phyloP scores from a whole-genome alignment of 176 grass and related monocot species.

The Canna indica region DNA sequence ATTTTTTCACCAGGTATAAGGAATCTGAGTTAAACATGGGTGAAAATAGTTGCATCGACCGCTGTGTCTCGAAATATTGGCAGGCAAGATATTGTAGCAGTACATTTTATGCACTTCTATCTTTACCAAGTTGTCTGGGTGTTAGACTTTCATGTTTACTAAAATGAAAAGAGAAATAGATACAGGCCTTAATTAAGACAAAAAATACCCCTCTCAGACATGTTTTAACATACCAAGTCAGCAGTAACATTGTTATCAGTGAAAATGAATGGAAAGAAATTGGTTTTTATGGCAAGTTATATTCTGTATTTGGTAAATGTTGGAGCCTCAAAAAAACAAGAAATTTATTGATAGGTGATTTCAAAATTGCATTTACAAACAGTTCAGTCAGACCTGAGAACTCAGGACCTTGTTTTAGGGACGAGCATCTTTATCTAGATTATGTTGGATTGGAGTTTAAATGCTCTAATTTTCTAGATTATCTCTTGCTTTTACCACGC shows the following conservation, averaged over 20 bases:
- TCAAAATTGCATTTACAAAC: neutral
- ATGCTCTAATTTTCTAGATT: neutral
- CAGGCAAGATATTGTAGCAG: constrained; percentile 41
- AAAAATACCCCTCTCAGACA: neutral
- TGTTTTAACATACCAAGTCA: too few species aligned
- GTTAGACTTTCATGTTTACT: neutral
- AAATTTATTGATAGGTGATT: neutral
- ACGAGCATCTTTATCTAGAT: neutral
- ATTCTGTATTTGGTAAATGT: too few species aligned
- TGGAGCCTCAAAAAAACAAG: too few species aligned
- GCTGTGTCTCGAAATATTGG: constrained; percentile 96
- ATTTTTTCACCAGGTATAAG: constrained; percentile 55
- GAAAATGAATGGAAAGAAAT: too few species aligned
- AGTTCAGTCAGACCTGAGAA: too few species aligned
- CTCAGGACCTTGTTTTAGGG: neutral
- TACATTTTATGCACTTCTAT: neutral
- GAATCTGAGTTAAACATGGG: constrained; percentile 96
- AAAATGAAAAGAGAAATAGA: neutral
- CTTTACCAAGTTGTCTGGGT: neutral
- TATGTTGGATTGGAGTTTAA: neutral
- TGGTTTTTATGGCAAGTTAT: too few species aligned
- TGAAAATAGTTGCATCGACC: constrained; percentile 98
- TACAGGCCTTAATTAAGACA: neutral
- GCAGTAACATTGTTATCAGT: too few species aligned
- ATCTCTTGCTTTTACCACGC: neutral